Evolutionary conservation across 2,329 filamentous ascomycete genomes (phyloP).

Genomic region (Fusarium equiseti): DNA sequence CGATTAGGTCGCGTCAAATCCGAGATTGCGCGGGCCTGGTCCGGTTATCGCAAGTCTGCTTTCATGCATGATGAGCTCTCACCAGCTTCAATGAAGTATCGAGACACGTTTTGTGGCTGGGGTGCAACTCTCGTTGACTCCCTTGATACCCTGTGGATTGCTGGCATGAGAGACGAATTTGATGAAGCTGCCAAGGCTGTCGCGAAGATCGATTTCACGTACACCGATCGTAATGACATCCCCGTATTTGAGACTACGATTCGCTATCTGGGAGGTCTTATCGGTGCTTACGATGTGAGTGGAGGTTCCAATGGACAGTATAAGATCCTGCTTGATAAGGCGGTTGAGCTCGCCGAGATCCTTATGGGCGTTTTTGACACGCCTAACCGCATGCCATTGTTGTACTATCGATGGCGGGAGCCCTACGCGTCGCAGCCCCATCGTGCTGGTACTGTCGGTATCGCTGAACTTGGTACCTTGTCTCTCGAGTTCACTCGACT

Average conservation of each 20-base stretch:
- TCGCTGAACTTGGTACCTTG: slow-evolving; percentile 82
- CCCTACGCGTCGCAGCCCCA: slow-evolving; percentile 72
- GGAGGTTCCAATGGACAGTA: slow-evolving; percentile 69
- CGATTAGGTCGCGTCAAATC: slow-evolving; percentile 76
- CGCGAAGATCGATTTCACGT: slow-evolving; percentile 84
- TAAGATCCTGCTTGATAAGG: slow-evolving; percentile 78
- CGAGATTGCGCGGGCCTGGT: slow-evolving; percentile 84
- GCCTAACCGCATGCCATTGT: slow-evolving; percentile 90
- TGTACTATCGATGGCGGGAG: slow-evolving; percentile 84
- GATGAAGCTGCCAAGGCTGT: slow-evolving; percentile 79
- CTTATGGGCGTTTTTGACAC: slow-evolving; percentile 89
- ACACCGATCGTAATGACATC: slow-evolving; percentile 73
- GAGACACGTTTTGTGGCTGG: slow-evolving; percentile 92
- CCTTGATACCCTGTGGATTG: slow-evolving; percentile 88
- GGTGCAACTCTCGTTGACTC: slow-evolving; percentile 87
- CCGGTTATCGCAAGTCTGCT: slow-evolving; percentile 81
- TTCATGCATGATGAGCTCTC: slow-evolving; percentile 89
- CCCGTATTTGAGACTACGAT: slow-evolving; percentile 96
- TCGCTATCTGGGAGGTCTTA: slow-evolving; percentile 86
- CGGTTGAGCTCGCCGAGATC: slow-evolving; percentile 82
- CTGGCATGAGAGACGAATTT: slow-evolving; percentile 83
- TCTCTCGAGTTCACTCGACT: slow-evolving; percentile 91
- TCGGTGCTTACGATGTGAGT: slow-evolving; percentile 89
- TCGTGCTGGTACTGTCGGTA: slow-evolving; percentile 68
- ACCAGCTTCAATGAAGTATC: slow-evolving; percentile 75